Percentiles rank a stretch among this genome's conserved stretches.
phyloP scores from a whole-genome alignment of 352 stramenopile species.

The Discostella stelligera region DNA sequence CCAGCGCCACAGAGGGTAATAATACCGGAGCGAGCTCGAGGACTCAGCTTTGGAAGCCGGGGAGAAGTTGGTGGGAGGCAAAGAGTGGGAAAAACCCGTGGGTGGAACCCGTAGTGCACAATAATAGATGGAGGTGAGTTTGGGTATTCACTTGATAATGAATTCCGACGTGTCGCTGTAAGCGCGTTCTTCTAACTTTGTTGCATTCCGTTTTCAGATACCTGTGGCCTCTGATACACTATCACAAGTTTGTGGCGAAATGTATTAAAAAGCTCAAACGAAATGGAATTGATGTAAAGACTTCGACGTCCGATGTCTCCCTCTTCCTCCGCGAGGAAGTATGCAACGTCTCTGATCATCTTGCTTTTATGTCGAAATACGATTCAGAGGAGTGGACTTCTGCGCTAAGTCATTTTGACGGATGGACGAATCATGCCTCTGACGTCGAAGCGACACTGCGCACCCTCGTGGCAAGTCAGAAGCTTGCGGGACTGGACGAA shows the following conservation, averaged over 20 bases:
- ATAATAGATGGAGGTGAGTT: slow-evolving; percentile 82
- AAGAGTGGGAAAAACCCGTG: slow-evolving; percentile 82
- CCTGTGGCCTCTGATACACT: slow-evolving; percentile 83
- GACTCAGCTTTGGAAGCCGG: slow-evolving; percentile 82
- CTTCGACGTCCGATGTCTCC: slow-evolving; percentile 63
- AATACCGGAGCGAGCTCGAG: slow-evolving; percentile 22
- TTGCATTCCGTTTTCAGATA: slow-evolving; percentile 57
- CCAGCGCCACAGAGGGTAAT: background rate
- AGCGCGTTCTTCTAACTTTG: slow-evolving; percentile 4
- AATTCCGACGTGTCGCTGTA: background rate
- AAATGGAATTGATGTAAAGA: slow-evolving; percentile 80
- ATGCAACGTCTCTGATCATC: slow-evolving; percentile 79
- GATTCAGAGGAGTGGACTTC: slow-evolving; percentile 79
- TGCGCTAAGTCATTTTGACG: slow-evolving; percentile 67
- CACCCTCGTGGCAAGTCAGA: slow-evolving; percentile 53
- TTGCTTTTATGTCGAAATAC: slow-evolving; percentile 79
- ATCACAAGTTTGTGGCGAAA: slow-evolving; percentile 83
- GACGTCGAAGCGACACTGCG: slow-evolving; percentile 46
- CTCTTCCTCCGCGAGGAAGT: slow-evolving; percentile 81
- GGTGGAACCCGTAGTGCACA: slow-evolving; percentile 81
- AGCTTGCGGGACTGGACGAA: slow-evolving; percentile 56
- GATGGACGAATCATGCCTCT: slow-evolving; percentile 60
- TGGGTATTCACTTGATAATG: background rate
- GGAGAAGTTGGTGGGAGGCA: slow-evolving; percentile 80
- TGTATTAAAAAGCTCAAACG: slow-evolving; percentile 84